These are phyloP conservation scores for Globisporangium mamillatum DNA, from an alignment of 352 stramenopile genomes.

Conservation along the genomic window DNA sequence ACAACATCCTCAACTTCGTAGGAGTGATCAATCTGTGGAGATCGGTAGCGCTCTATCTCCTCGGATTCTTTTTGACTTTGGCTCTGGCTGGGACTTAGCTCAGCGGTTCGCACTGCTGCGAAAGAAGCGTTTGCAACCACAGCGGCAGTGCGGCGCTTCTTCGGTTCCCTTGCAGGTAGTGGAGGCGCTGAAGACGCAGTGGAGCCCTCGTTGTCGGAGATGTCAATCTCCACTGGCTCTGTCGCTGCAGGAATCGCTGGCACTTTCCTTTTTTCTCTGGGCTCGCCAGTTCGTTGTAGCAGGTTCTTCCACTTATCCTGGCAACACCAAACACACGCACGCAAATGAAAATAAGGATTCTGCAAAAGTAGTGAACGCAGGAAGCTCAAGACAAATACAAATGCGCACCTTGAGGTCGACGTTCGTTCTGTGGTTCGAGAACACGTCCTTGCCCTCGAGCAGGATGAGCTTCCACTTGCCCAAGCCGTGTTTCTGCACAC, in stretches of 20 bases:
- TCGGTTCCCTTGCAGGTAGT: background rate
- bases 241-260: background rate
- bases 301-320: slow-evolving; percentile 56
- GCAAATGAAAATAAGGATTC: background rate
- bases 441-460: slow-evolving; percentile 30
- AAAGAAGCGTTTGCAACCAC: slow-evolving; percentile 8
- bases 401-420: slow-evolving; percentile 57
- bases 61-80: background rate
- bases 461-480: slow-evolving; percentile 55
- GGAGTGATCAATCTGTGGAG: slow-evolving; percentile 2
- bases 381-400: background rate
- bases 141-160: slow-evolving; percentile 7
- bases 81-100: slow-evolving; percentile 6
- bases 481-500: slow-evolving; percentile 38
- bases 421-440: slow-evolving; percentile 48
- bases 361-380: background rate
- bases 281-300: slow-evolving; percentile 11
- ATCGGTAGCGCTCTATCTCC: background rate
- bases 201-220: slow-evolving; percentile 1
- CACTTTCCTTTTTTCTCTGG: slow-evolving; percentile 1
- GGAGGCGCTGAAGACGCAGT: background rate
- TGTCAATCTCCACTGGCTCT: background rate
- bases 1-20: slow-evolving; percentile 2
- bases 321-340: background rate
- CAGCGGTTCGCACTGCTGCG: slow-evolving; percentile 4